Evolutionary conservation across 2,329 filamentous ascomycete genomes (phyloP).

Genomic region (Teratosphaeriaceae sp.): DNA sequence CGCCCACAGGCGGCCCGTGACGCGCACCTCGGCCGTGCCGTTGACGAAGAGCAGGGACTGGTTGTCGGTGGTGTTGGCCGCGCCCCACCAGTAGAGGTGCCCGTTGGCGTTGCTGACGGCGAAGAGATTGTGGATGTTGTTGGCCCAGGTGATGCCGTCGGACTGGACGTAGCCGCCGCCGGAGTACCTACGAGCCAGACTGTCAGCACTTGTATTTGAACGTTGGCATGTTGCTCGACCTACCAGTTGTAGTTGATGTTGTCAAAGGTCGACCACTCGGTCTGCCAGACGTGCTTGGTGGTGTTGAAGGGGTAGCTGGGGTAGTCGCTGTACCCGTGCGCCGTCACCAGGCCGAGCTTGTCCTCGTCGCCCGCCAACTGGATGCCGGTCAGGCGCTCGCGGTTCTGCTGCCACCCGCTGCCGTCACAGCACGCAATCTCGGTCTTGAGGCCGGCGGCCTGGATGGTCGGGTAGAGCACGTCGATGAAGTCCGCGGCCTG

Average conservation of each 20-base stretch:
- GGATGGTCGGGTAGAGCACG: constrained; percentile 37
- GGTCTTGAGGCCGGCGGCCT: constrained; percentile 30
- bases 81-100: constrained; percentile 52
- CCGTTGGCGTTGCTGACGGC: constrained; percentile 44
- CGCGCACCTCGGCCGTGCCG: constrained; percentile 27
- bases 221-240: too few relatives aligned
- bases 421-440: constrained; percentile 41
- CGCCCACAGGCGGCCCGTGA: constrained; percentile 33
- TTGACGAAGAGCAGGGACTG: constrained; percentile 29
- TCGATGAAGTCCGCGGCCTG: constrained; percentile 48
- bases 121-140: constrained; percentile 46
- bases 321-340: constrained; percentile 37
- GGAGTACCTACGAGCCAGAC: background rate
- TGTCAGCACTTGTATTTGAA: too few relatives aligned
- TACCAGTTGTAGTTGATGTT: constrained; percentile 40
- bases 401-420: constrained; percentile 32
- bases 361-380: constrained; percentile 33
- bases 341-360: constrained; percentile 36
- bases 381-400: constrained; percentile 17
- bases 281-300: constrained; percentile 44
- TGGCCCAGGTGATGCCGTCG: constrained; percentile 52
- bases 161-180: constrained; percentile 34
- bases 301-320: constrained; percentile 37
- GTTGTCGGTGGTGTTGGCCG: constrained; percentile 32
- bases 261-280: constrained; percentile 45